These are phyloP conservation scores for Coemansia sp. DNA, from an alignment of 192 early-diverging fungal genomes.

Conservation along the genomic window DNA sequence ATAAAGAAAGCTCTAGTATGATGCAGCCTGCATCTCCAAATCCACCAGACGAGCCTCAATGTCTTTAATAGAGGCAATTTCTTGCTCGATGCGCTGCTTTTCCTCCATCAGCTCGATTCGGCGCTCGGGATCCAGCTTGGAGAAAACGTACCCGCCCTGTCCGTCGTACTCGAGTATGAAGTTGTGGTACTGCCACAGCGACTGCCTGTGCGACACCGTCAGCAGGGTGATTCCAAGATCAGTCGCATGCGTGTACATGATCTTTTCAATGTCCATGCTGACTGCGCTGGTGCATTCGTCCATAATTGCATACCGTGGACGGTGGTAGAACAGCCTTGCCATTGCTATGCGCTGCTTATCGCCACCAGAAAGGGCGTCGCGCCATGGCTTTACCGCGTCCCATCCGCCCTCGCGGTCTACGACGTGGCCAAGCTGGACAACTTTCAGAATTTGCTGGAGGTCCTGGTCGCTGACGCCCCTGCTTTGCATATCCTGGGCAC, in stretches of 20 bases:
- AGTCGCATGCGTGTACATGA: conserved; percentile 84
- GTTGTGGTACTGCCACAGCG: conserved; percentile 97
- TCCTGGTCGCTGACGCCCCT: conserved; percentile 74
- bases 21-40: conserved; percentile 27
- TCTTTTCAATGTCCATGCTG: conserved; percentile 88
- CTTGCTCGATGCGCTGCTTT: conserved; percentile 71
- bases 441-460: conserved; percentile 73
- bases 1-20: conserved; percentile 7
- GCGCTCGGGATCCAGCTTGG: conserved; percentile 83
- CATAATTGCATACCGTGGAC: conserved; percentile 91
- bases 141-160: conserved; percentile 94
- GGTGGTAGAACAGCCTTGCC: conserved; percentile 97
- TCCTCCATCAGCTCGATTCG: conserved; percentile 89
- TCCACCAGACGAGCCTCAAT: conserved; percentile 42
- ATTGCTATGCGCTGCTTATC: conserved; percentile 95
- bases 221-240: conserved; percentile 85
- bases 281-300: conserved; percentile 95
- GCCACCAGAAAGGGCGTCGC: conserved; percentile 92
- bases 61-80: conserved; percentile 35
- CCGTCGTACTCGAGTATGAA: conserved; percentile 94
- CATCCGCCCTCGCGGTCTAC: conserved; percentile 91
- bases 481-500: conserved; percentile 71
- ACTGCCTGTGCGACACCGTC: conserved; percentile 93
- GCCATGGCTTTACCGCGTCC: conserved; percentile 86
- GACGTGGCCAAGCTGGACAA: conserved; percentile 80